A percentile compares a stretch with the other conserved stretches of the same genome.
phyloP scores from a whole-genome alignment of 345 rosid genomes.

The Noccaea bulbosa region DNA sequence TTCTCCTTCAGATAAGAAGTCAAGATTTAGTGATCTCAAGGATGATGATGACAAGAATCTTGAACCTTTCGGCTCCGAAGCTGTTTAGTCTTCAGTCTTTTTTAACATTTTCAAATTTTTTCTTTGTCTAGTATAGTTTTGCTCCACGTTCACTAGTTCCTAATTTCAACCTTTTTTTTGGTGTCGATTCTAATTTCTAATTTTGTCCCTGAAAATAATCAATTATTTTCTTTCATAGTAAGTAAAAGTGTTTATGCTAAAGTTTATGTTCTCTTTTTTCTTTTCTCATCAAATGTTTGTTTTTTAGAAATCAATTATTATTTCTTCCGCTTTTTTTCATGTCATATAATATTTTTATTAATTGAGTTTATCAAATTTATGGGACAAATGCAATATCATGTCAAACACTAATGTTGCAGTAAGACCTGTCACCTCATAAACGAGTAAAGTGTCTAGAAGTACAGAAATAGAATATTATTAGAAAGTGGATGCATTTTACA shows the following conservation, averaged over 20 bases:
- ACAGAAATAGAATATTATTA: too few relatives aligned
- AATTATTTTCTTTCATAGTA: constrained; percentile 1
- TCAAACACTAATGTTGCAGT: too few relatives aligned
- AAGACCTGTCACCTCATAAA: too few relatives aligned
- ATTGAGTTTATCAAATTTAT: neutral
- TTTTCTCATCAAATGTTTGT: neutral
- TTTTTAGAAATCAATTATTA: neutral
- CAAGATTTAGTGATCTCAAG: constrained; percentile 40
- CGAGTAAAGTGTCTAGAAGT: too few relatives aligned
- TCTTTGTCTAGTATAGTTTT: constrained; percentile 28
- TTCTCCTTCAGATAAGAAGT: constrained; percentile 35
- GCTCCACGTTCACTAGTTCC: constrained; percentile 18
- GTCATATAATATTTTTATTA: neutral
- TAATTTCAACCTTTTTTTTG: constrained; percentile 12
- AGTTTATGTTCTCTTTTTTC: neutral
- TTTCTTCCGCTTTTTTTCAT: neutral
- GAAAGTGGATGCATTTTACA: too few relatives aligned
- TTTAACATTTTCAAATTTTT: constrained; percentile 19
- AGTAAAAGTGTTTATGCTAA: neutral
- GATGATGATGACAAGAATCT: constrained; percentile 39
- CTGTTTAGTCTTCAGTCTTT: constrained; percentile 37
- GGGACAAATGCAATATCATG: too few relatives aligned
- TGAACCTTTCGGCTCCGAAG: constrained; percentile 45
- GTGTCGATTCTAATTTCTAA: constrained; percentile 9
- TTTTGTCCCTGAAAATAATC: constrained; percentile 21